Conservation (phyloP, 768 basidiomycete genomes). For the Lentinula lateritia region DNA sequence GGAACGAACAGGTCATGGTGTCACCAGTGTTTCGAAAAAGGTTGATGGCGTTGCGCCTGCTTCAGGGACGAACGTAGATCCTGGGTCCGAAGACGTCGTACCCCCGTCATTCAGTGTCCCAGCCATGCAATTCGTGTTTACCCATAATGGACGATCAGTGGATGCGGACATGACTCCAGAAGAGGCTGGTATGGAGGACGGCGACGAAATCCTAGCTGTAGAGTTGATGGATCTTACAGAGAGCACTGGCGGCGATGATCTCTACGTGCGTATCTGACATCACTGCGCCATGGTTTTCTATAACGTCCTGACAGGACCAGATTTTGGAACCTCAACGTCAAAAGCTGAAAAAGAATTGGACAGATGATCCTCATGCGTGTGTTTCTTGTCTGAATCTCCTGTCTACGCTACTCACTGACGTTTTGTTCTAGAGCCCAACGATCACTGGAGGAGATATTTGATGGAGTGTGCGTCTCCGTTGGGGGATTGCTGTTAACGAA, state of each 20-base stretch:
- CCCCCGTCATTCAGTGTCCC: conserved; percentile 17
- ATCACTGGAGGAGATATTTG: conserved; percentile 79
- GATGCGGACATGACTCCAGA: conserved; percentile 82
- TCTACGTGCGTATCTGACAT: conserved; percentile 44
- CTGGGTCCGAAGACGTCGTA: not conserved
- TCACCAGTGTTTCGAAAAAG: conserved; percentile 31
- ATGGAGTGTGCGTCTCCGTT: conserved; percentile 61
- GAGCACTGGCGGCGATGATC: conserved; percentile 47
- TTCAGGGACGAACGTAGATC: conserved; percentile 9
- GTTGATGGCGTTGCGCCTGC: conserved; percentile 17
- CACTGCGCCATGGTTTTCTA: not conserved
- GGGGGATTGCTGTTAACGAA: not conserved
- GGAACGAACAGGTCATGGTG: conserved; percentile 49
- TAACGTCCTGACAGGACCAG: conserved; percentile 44
- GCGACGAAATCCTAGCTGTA: conserved; percentile 84
- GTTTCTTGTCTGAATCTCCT: conserved; percentile 17
- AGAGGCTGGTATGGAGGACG: conserved; percentile 82
- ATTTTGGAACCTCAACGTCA: conserved; percentile 59
- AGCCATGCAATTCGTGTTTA: conserved; percentile 79
- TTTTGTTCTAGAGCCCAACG: conserved; percentile 52
- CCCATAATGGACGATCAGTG: conserved; percentile 74
- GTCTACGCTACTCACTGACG: not conserved
- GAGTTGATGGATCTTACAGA: conserved; percentile 89
- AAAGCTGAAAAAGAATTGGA: conserved; percentile 79
- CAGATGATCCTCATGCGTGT: conserved; percentile 68